phyloP scores from a whole-genome alignment of 768 basidiomycete species.

The Kwoniella sp. region DNA sequence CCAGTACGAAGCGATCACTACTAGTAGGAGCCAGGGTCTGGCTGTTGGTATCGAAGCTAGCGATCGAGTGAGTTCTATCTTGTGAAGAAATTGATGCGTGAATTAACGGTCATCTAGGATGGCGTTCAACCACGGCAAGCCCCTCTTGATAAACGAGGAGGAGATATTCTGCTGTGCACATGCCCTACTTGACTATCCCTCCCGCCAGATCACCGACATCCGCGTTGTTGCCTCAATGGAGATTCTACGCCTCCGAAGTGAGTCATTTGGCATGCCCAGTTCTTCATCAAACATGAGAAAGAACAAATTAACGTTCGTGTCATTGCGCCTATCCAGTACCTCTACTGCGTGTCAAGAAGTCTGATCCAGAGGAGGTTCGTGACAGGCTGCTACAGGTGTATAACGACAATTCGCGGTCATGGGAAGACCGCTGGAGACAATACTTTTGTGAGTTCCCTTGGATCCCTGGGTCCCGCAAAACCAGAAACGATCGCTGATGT shows the following conservation, averaged over 20 bases:
- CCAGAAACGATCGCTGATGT: background rate
- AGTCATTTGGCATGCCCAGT: too few species aligned
- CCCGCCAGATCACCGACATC: constrained; percentile 14
- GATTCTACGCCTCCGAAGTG: constrained; percentile 11
- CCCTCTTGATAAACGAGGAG: constrained; percentile 11
- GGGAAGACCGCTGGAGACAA: constrained; percentile 21
- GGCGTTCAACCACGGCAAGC: constrained; percentile 24
- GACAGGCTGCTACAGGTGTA: constrained; percentile 17
- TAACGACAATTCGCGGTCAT: constrained; percentile 17
- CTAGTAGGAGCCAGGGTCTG: constrained; percentile 24
- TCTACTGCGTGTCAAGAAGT: constrained; percentile 5
- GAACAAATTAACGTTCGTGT: too few species aligned
- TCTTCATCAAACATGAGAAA: too few species aligned
- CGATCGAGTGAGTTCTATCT: constrained; percentile 22
- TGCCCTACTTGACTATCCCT: constrained; percentile 19
- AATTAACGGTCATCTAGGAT: constrained; percentile 10
- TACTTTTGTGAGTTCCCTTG: constrained; percentile 9
- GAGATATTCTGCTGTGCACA: constrained; percentile 18
- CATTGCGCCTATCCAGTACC: constrained; percentile 17
- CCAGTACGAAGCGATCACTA: background rate
- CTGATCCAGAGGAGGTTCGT: constrained; percentile 7
- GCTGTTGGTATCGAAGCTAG: constrained; percentile 19
- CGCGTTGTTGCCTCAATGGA: constrained; percentile 26
- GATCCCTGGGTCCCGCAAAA: too few species aligned
- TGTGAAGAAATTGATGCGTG: too few species aligned